Evolutionary conservation across 495 filamentous ascomycete species (phyloP).

Genomic region (Lepidopterella palustris): DNA sequence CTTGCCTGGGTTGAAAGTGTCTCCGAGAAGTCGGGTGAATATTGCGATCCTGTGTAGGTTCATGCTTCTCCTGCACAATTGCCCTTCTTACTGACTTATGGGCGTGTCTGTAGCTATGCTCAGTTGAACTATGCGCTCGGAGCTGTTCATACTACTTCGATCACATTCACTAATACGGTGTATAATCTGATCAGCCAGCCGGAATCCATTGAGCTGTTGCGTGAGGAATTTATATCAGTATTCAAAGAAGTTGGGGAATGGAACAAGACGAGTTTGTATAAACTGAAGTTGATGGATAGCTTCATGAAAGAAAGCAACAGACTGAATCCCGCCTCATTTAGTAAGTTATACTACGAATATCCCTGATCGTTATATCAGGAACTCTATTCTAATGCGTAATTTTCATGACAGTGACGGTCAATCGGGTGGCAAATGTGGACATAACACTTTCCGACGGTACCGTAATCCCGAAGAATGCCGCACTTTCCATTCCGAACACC

Average conservation of each 20-base stretch:
- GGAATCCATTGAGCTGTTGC: slow-evolving; percentile 42
- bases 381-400: neutral
- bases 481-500: neutral
- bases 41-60: neutral
- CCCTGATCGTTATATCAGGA: too few relatives aligned
- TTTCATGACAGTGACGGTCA: slow-evolving; percentile 11
- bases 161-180: slow-evolving; percentile 11
- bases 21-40: neutral
- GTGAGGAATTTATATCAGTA: slow-evolving; percentile 46
- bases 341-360: slow-evolving; percentile 32
- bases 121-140: slow-evolving; percentile 2
- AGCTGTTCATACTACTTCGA: slow-evolving; percentile 19
- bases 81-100: too few relatives aligned
- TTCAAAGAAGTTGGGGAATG: slow-evolving; percentile 31
- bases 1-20: slow-evolving; percentile 35
- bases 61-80: too few relatives aligned
- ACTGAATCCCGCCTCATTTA: slow-evolving; percentile 35
- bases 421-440: slow-evolving; percentile 9
- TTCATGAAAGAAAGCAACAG: slow-evolving; percentile 50
- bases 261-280: slow-evolving; percentile 36
- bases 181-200: slow-evolving; percentile 47
- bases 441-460: slow-evolving; percentile 22
- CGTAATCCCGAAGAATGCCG: slow-evolving; percentile 16
- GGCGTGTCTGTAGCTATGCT: too few relatives aligned
- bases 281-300: slow-evolving; percentile 47